phyloP scores from a whole-genome alignment of 139 green algal genomes.

The Desmodesmus armatus region DNA sequence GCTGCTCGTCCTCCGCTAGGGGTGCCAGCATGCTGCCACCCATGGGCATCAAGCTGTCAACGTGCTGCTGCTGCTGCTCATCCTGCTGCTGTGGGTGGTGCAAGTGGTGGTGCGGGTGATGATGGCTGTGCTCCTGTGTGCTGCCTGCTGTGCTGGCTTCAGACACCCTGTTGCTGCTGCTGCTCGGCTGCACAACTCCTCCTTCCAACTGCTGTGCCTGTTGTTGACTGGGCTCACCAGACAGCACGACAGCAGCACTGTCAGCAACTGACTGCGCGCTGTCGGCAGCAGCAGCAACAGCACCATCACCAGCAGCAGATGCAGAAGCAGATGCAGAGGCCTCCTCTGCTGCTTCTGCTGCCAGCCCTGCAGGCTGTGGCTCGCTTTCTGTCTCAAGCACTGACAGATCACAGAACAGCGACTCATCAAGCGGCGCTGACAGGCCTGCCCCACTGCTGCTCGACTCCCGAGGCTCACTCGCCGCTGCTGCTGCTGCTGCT shows the following conservation, averaged over 20 bases:
- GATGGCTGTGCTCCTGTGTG: too few species aligned
- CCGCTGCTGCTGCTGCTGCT: slow-evolving; percentile 12
- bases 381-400: not conserved
- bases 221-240: too few species aligned
- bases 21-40: too few species aligned
- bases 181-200: too few species aligned
- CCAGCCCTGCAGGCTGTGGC: not conserved
- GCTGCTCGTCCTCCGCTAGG: not conserved
- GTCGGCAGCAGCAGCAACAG: not conserved
- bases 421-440: not conserved
- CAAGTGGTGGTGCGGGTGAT: too few species aligned
- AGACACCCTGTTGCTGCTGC: too few species aligned
- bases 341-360: not conserved
- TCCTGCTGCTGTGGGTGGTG: too few species aligned
- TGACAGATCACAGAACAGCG: not conserved
- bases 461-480: not conserved
- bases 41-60: too few species aligned
- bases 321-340: not conserved
- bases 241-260: not conserved
- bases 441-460: not conserved
- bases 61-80: too few species aligned
- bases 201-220: too few species aligned
- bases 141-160: too few species aligned
- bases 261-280: too few species aligned
- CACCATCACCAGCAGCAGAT: not conserved